Evolutionary conservation across 1,139 yeast genomes (phyloP).

Genomic region (Lodderomyces pseudojiufengensis): DNA sequence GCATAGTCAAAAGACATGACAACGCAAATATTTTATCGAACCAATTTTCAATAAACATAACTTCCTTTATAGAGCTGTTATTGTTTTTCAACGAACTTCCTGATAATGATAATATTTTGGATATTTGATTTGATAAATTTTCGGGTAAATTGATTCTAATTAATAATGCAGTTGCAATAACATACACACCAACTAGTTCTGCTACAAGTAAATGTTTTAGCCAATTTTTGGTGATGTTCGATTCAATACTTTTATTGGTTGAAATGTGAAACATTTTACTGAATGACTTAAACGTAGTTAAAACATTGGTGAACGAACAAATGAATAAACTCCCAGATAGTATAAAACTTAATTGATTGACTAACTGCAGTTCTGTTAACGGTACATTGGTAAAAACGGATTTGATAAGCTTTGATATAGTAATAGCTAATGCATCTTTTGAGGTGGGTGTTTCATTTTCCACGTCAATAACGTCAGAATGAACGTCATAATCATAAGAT

Average conservation of each 20-base stretch:
- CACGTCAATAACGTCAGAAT: constrained; percentile 8
- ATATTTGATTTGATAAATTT: constrained; percentile 51
- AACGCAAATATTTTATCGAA: constrained; percentile 71
- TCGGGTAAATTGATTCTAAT: constrained; percentile 72
- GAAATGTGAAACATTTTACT: constrained; percentile 30
- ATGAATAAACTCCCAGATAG: constrained; percentile 64
- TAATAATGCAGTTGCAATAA: constrained; percentile 74
- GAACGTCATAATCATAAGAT: not conserved
- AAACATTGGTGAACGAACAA: constrained; percentile 64
- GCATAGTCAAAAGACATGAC: constrained; percentile 50
- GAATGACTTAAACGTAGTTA: constrained; percentile 47
- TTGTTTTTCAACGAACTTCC: constrained; percentile 28
- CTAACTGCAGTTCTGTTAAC: constrained; percentile 48
- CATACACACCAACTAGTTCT: constrained; percentile 73
- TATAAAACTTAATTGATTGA: constrained; percentile 61
- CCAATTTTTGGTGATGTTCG: constrained; percentile 30
- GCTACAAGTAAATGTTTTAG: constrained; percentile 52
- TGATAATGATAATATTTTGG: constrained; percentile 40
- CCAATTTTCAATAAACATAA: constrained; percentile 69
- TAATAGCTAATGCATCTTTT: constrained; percentile 63
- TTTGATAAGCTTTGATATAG: constrained; percentile 50
- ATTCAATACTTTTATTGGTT: constrained; percentile 1
- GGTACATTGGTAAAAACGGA: constrained; percentile 26
- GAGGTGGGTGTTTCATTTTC: constrained; percentile 15
- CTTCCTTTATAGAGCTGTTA: constrained; percentile 32